Conservation (phyloP, 257 asterid species). For the Misopates orontium region DNA sequence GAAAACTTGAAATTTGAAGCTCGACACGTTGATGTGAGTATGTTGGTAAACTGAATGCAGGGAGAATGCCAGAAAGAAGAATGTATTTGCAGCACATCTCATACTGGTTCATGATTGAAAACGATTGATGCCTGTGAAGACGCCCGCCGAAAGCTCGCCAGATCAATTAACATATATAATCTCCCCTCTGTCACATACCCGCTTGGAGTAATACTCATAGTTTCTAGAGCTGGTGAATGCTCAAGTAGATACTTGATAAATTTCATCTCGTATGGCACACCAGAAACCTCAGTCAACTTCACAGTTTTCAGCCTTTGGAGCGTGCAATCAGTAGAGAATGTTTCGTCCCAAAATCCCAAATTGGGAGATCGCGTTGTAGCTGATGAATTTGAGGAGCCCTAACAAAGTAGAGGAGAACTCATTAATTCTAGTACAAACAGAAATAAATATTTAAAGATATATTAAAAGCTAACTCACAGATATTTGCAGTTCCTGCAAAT, state of each 20-base stretch:
- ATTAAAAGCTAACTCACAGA: slow-evolving; percentile 52
- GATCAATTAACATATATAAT: slow-evolving; percentile 56
- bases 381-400: slow-evolving; percentile 62
- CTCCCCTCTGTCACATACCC: slow-evolving; percentile 42
- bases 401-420: not conserved
- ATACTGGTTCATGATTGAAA: slow-evolving; percentile 47
- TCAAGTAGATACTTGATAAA: slow-evolving; percentile 72
- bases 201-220: slow-evolving; percentile 58
- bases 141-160: slow-evolving; percentile 76
- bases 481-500: slow-evolving; percentile 64
- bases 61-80: no score
- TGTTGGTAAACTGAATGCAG: no score
- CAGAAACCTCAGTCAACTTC: slow-evolving; percentile 55
- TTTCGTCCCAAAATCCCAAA: slow-evolving; percentile 50
- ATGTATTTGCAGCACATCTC: slow-evolving; percentile 18
- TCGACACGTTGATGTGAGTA: no score
- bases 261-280: slow-evolving; percentile 64
- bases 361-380: slow-evolving; percentile 34
- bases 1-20: no score
- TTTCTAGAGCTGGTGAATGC: slow-evolving; percentile 61
- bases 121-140: slow-evolving; percentile 68
- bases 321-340: slow-evolving; percentile 31
- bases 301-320: slow-evolving; percentile 52
- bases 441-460: not conserved
- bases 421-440: not conserved